These are phyloP conservation scores for Mycosphaerella sp. DNA, from an alignment of 2,329 filamentous ascomycete species.

Conservation along the genomic window DNA sequence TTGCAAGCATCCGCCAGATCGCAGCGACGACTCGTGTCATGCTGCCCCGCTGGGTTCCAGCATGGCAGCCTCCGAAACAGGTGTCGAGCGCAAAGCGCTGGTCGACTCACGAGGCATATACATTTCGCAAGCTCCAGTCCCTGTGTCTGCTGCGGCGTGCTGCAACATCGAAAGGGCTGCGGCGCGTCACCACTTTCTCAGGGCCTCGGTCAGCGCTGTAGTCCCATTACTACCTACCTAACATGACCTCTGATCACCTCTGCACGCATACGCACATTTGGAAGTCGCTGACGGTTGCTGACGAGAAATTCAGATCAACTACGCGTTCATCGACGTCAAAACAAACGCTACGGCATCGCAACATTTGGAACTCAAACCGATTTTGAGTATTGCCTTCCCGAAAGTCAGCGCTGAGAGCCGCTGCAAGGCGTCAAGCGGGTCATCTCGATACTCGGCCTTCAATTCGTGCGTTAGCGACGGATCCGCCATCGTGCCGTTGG, in stretches of 20 bases:
- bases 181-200: neutral
- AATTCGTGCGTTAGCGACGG: slow-evolving; percentile 22
- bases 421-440: slow-evolving; percentile 2
- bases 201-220: neutral
- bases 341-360: slow-evolving; percentile 18
- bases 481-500: slow-evolving; percentile 16
- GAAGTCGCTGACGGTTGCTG: slow-evolving; percentile 2
- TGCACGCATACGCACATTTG: neutral
- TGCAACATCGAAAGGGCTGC: neutral
- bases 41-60: neutral
- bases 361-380: slow-evolving; percentile 19
- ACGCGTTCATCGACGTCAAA: slow-evolving; percentile 17
- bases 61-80: neutral
- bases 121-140: neutral
- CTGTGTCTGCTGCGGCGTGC: neutral
- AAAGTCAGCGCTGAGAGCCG: slow-evolving; percentile 14
- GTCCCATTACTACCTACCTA: neutral
- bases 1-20: neutral
- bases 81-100: neutral
- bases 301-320: slow-evolving; percentile 7
- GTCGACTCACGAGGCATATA: neutral
- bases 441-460: slow-evolving; percentile 2
- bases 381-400: slow-evolving; percentile 20
- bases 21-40: neutral
- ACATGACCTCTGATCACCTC: neutral